These are phyloP conservation scores for Yamadazyma atlantica DNA, from an alignment of 1,139 yeast species.

Conservation along the genomic window DNA sequence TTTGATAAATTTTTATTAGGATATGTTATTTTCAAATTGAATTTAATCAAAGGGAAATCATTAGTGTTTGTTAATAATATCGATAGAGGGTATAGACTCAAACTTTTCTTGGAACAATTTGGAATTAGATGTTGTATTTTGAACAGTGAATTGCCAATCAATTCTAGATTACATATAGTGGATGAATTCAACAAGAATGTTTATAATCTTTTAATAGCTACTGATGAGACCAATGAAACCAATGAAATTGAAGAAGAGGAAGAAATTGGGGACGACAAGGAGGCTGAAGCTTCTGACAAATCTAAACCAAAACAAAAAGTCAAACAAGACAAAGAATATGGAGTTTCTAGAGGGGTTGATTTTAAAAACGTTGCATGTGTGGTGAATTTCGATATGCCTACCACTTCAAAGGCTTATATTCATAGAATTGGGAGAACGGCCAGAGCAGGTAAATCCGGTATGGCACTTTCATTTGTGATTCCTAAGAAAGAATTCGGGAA, in stretches of 20 bases:
- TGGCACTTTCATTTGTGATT: conserved; percentile 90
- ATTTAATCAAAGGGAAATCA: conserved; percentile 87
- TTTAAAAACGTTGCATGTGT: conserved; percentile 96
- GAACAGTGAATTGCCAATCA: conserved; percentile 89
- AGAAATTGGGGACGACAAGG: conserved; percentile 41
- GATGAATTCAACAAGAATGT: conserved; percentile 93
- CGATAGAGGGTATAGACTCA: conserved; percentile 92
- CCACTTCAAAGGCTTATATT: conserved; percentile 83
- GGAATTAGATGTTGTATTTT: conserved; percentile 87
- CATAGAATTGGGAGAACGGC: conserved; percentile 98
- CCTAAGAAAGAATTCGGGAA: conserved; percentile 83
- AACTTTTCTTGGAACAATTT: conserved; percentile 89
- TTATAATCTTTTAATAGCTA: conserved; percentile 85
- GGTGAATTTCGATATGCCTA: conserved; percentile 90
- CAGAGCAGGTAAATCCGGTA: conserved; percentile 94
- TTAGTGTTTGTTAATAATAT: conserved; percentile 88
- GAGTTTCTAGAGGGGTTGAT: conserved; percentile 97
- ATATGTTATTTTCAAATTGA: conserved; percentile 88
- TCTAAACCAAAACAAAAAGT: conserved; percentile 28
- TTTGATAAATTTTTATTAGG: conserved; percentile 88
- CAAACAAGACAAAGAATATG: conserved; percentile 71
- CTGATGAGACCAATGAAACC: conserved; percentile 78
- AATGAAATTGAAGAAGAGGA: conserved; percentile 49
- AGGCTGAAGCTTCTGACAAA: conserved; percentile 13
- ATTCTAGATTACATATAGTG: conserved; percentile 91